phyloP scores from a whole-genome alignment of 225 moss, liverwort and hornwort species.

The Rhytidiadelphus loreus region DNA sequence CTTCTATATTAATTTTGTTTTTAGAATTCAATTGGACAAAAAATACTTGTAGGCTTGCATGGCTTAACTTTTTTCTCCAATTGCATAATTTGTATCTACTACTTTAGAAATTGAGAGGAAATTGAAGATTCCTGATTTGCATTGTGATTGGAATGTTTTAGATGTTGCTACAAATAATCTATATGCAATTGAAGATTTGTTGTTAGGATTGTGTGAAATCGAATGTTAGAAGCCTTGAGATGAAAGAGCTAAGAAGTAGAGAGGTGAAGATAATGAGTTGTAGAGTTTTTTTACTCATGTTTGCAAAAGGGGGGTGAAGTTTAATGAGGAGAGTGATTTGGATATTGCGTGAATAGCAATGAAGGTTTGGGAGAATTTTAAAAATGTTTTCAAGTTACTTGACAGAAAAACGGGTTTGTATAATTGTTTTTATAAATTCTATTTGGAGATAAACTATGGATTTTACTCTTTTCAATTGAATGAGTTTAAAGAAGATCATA shows the following conservation, averaged over 20 bases:
- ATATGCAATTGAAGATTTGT: fast-evolving
- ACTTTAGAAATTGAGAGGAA: not conserved
- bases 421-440: not conserved
- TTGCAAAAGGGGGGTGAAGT: not conserved
- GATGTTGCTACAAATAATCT: not conserved
- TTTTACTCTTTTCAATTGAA: not conserved
- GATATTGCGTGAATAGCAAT: not conserved
- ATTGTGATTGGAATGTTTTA: not conserved
- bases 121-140: fast-evolving
- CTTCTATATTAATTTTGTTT: not conserved
- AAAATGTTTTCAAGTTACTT: not conserved
- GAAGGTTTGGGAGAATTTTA: not conserved
- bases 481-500: too few species aligned
- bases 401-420: fast-evolving
- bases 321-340: not conserved
- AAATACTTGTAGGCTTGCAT: not conserved
- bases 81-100: not conserved
- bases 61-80: not conserved
- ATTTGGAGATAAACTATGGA: not conserved
- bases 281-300: not conserved
- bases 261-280: not conserved
- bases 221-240: not conserved
- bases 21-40: not conserved
- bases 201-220: not conserved
- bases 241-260: not conserved